Percentiles rank a stretch among this genome's conserved stretches.
Evolutionary conservation across 2,329 filamentous ascomycete genomes (phyloP).

Genomic region (Bipolaris zeicola): DNA sequence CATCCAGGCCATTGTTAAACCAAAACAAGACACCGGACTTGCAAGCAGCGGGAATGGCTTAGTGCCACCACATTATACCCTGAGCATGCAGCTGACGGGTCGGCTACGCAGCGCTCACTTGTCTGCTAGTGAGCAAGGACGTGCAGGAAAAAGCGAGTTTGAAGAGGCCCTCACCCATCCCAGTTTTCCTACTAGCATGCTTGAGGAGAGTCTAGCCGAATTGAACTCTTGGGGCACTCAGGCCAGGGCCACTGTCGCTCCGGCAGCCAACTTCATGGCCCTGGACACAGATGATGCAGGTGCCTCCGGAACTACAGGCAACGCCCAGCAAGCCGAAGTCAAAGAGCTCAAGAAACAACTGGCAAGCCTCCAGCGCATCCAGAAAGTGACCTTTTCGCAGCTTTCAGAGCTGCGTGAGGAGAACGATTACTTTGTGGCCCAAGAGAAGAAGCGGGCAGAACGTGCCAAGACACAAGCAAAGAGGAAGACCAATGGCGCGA

Average conservation of each 20-base stretch:
- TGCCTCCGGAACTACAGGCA: conserved; percentile 3
- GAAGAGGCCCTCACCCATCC: conserved; percentile 51
- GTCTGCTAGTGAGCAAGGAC: conserved; percentile 37
- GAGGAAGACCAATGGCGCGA: conserved; percentile 31
- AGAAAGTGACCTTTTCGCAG: conserved; percentile 54
- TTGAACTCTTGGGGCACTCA: conserved; percentile 36
- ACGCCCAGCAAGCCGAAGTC: conserved; percentile 36
- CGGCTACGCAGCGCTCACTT: conserved; percentile 32
- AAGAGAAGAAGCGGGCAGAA: conserved; percentile 38
- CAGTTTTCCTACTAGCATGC: conserved; percentile 50
- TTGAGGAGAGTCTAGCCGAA: conserved; percentile 46
- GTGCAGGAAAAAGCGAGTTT: conserved; percentile 38
- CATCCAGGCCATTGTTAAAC: conserved; percentile 73
- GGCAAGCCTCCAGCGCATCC: conserved; percentile 52
- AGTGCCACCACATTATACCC: conserved; percentile 64
- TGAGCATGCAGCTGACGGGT: conserved; percentile 66
- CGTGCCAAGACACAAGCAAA: conserved; percentile 29
- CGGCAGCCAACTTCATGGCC: conserved; percentile 44
- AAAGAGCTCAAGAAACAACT: conserved; percentile 48
- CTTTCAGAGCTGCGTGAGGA: conserved; percentile 52
- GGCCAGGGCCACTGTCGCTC: conserved; percentile 20
- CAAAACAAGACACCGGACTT: conserved; percentile 66
- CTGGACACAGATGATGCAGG: conserved; percentile 17
- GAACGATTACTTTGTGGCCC: conserved; percentile 42
- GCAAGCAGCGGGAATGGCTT: conserved; percentile 38